Evolutionary conservation across 352 stramenopile species (phyloP), one percentile per base, ranked within the genome.

Genomic region (Thalassiosira ordinaria): DNA sequence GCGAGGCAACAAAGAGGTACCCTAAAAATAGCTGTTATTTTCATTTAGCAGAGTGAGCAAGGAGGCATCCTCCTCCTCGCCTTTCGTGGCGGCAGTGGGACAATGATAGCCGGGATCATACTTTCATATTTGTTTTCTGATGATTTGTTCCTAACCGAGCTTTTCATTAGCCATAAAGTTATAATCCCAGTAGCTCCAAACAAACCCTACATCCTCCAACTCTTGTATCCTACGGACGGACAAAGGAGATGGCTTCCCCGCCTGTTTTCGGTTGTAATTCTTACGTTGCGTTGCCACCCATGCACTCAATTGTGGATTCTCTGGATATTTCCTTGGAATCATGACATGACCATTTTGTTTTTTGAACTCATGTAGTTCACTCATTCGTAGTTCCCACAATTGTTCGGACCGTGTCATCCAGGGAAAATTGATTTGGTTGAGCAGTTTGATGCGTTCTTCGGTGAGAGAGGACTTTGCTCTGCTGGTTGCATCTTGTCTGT

Each of bases 251-350:
- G 41, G 11, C 46, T 78, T 75, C 9, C 75, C 75, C 1, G 14
- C 29, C 20, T 59, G 8, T 14, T 49, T 69, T 14, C 29, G 24
- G 31, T 75, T 83, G 61, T 78, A 83, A 52, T 70, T 74, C 35
- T 78, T 83, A 7, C 74, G 49, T 47, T 82, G 74, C 27, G 74
- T 82, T 35, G 74, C 47, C 13, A 82, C 74, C 74, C 74, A 82
- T 14, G 64, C 49, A 26, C 31, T 52, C 29, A 82, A 63, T 51
- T 75, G 33, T 49, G 49, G 46, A 76, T 82, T 82, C 13, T 35
- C 51, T 59, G 47, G 22, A 26, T 80, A 80, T 14, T 72, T 74
- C 29, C 52, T 60, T 57, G 61, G 63, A 16, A 80, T 65, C 57
- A 82, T 56, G 26, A 61, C 73, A 66, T 82, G 47, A 33, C 53